Base-by-base conservation (phyloP, 2,329 filamentous ascomycete genomes). In the Nemania sp. region DNA sequence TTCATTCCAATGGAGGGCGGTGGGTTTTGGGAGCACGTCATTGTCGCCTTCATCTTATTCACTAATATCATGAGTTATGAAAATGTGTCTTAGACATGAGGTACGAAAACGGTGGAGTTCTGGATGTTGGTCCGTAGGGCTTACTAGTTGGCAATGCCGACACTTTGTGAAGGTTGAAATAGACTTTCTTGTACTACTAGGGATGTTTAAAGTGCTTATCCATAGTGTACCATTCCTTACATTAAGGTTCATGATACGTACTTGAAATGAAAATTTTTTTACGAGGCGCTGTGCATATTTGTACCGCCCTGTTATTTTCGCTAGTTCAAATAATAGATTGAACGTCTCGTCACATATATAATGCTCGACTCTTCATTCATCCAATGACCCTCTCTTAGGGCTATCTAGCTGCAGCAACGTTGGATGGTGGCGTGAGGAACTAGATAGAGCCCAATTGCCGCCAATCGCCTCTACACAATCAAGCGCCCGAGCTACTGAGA, bases 131-230 rank as follows among this genome's bases (percentile, higher is more conserved):
- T 24, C 15, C 27, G n/a, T 35, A 52, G 51, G 61, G 24, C 43
- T 56, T 49, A 45, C 55, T n/a, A 52, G 45, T 43, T 35, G 54
- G 29, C 53, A 62, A 51, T 22, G 5, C 20, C 51, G 45, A 38
- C 47, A n/a, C n/a, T 54, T 49, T 38, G 5, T 49, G 5, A n/a
- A n/a, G 56, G 55, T 29, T 38, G 54, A 45, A 38, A 61, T 52
- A 61, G 32, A 51, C 35, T 60, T n/a, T 26, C 20, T 43, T 69
- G 63, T 69, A 66, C 54, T 55, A 26, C n/a, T 62, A 64, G n/a
- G n/a, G n/a, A n/a, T 29, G 27, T 18, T 51, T 56, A 20, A 38
- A 47, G 45, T 62, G 55, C 61, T 59, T 35, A 43, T 18, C 24
- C 7, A n/a, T 13, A 20, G 26, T 18, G 15, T 56, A 15, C n/a